Percentiles rank a stretch among this genome's conserved stretches.
phyloP scores from a whole-genome alignment of 2,329 filamentous ascomycete genomes.

The Pestalotiopsis sp. region DNA sequence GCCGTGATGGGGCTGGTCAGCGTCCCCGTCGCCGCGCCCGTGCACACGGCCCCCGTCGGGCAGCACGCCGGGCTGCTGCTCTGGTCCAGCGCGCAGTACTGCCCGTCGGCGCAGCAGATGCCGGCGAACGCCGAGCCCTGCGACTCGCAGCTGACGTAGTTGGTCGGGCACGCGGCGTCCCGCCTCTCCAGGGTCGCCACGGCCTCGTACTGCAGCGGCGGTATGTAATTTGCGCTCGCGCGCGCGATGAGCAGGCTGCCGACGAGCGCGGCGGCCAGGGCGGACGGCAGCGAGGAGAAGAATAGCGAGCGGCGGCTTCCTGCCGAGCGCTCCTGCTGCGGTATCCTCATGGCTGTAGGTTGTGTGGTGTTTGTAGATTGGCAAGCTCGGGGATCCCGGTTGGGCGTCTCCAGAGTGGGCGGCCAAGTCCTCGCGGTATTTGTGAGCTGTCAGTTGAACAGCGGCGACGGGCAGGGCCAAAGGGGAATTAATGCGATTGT shows the following conservation, averaged over 20 bases:
- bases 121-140: slow-evolving; percentile 48
- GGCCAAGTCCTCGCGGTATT: neutral
- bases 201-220: slow-evolving; percentile 24
- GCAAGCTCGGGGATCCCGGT: neutral
- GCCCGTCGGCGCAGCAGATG: slow-evolving; percentile 54
- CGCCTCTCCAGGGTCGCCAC: slow-evolving; percentile 27
- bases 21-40: slow-evolving; percentile 51
- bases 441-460: neutral
- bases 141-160: slow-evolving; percentile 54
- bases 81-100: slow-evolving; percentile 52
- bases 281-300: neutral
- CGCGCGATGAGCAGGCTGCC: neutral
- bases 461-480: neutral
- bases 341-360: slow-evolving; percentile 3
- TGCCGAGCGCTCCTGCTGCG: neutral
- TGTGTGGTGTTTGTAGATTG: neutral
- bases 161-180: slow-evolving; percentile 43
- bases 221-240: slow-evolving; percentile 12
- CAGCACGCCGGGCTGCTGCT: slow-evolving; percentile 56
- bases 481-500: neutral
- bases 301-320: neutral
- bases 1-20: slow-evolving; percentile 33
- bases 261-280: neutral
- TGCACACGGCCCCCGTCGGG: slow-evolving; percentile 54
- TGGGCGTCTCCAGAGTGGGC: neutral